Base-by-base conservation (phyloP, 2,329 filamentous ascomycete species). In the Calonectria ilicicola region DNA sequence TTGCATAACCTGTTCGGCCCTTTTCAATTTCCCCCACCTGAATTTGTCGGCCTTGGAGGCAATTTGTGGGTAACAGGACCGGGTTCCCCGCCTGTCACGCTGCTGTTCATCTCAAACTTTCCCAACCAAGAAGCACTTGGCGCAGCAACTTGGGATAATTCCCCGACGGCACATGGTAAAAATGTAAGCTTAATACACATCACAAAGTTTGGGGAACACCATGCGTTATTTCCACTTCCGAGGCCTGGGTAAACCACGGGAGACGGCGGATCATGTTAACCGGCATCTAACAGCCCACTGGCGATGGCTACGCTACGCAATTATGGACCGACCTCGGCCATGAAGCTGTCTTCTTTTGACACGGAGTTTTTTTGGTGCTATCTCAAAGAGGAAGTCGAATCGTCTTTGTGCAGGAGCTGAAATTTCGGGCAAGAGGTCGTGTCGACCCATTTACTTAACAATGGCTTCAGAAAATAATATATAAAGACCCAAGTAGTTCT, bases 51-150 rank as follows among this genome's bases (percentile, higher is more conserved):
- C 5, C n/a, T 47, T 47, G 44, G n/a, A 47, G 10, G 44, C 53
- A 38, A 35, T 40, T 40, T 60, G 53, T 60, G 53, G 53, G 53
- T 40, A 38, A 60, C 21, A 38, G 17, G 53, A 60, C 53, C 53
- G 23, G 53, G 53, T 60, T 60, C 53, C 53, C 53, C 53, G 53
- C 53, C 53, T 60, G 29, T 60, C 53, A 60, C 35, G 32, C 53
- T 19, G 6, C 29, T 38, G 2, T 6, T 10, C 21, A 26, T 40
- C 53, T 60, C 32, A 23, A 40, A 19, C 23, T 21, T 60, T 42
- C 35, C 35, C 21, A 19, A 10, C 53, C 32, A 60, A 21, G 40
- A 14, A 12, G 6, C 32, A 40, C 53, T 60, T 60, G 53, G 53
- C 53, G 7, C 51, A 40, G 53, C 53, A 14, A 40, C 53, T 60